Percentiles rank a stretch among this genome's conserved stretches.
These are phyloP conservation scores for Rhizopogon salebrosus DNA, from an alignment of 768 basidiomycete genomes.

Conservation along the genomic window DNA sequence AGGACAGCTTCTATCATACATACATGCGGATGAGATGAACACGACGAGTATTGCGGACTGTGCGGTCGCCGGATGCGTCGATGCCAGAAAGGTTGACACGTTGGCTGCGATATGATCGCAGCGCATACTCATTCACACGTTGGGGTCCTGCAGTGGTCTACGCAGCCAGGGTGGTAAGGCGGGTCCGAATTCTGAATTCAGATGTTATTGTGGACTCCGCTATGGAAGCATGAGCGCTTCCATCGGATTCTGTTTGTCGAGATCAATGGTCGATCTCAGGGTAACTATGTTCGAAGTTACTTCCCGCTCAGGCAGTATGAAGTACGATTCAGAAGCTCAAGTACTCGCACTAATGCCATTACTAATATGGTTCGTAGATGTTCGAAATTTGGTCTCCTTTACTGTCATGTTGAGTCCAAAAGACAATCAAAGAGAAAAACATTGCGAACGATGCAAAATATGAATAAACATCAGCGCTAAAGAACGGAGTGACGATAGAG, in stretches of 20 bases:
- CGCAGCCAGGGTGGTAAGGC: not conserved
- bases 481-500: conserved; percentile 5
- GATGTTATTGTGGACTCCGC: not conserved
- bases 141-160: not conserved
- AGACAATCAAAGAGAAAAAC: not conserved
- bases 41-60: too few species aligned
- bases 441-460: not conserved
- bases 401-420: not conserved
- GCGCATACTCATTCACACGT: not conserved
- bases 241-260: not conserved
- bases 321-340: too few species aligned
- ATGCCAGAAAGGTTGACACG: not conserved
- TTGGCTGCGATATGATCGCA: conserved; percentile 1
- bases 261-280: not conserved
- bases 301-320: too few species aligned
- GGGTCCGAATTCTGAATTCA: not conserved
- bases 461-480: conserved; percentile 5
- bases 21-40: too few species aligned
- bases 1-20: not conserved
- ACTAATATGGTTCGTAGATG: too few species aligned
- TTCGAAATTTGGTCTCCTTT: too few species aligned
- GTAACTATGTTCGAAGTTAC: too few species aligned
- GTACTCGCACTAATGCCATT: too few species aligned
- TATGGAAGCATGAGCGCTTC: not conserved
- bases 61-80: not conserved